Conservation (phyloP, 108 stramenopile species). For the Skeletonema tropicum region DNA sequence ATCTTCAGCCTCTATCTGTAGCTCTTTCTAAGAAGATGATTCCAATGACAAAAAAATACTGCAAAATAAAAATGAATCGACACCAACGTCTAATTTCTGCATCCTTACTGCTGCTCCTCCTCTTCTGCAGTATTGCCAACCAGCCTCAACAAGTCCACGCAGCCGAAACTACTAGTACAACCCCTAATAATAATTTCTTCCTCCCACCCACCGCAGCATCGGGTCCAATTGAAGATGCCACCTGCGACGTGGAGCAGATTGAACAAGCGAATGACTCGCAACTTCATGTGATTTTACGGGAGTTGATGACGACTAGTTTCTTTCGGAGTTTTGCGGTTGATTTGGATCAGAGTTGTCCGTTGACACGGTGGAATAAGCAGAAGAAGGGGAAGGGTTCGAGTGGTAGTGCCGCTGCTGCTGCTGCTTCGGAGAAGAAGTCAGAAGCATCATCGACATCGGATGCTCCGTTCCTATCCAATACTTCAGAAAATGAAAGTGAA, state of each 20-base stretch:
- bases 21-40: no score
- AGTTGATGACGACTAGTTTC: constrained; percentile 75
- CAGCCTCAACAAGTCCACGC: not conserved
- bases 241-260: constrained; percentile 85
- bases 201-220: constrained; percentile 7
- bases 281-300: constrained; percentile 76
- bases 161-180: not conserved
- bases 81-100: not conserved
- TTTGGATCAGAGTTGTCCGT: constrained; percentile 76
- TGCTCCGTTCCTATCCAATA: not conserved
- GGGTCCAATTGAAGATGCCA: constrained; percentile 76
- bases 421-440: constrained; percentile 4
- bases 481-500: constrained; percentile 7
- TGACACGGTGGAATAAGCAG: constrained; percentile 54
- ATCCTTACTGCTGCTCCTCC: not conserved
- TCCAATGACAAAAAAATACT: not conserved
- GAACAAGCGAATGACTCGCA: constrained; percentile 89
- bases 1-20: no score
- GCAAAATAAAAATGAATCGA: constrained; percentile 1
- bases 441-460: no score
- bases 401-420: no score
- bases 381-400: constrained; percentile 1
- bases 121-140: not conserved
- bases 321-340: constrained; percentile 86
- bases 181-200: not conserved